Evolutionary conservation across 805 yeast species (phyloP).

Genomic region (Monosporozyma unispora): DNA sequence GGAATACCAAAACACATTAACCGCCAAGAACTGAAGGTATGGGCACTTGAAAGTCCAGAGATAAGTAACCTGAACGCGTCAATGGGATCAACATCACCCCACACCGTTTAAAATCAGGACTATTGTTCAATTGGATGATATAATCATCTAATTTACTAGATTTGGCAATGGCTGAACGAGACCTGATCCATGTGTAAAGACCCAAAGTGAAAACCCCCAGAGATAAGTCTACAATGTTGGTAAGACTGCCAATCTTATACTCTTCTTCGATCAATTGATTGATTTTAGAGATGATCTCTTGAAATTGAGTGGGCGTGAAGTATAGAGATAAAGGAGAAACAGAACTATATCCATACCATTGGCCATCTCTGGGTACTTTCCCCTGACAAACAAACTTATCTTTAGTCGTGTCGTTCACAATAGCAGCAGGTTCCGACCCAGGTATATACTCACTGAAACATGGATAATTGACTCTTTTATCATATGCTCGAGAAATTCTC

Average conservation of each 20-base stretch:
- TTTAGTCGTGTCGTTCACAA: slow-evolving; percentile 17
- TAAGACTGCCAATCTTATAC: slow-evolving; percentile 32
- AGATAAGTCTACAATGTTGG: slow-evolving; percentile 33
- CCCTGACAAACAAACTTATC: slow-evolving; percentile 33
- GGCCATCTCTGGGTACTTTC: slow-evolving; percentile 30
- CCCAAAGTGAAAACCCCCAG: slow-evolving; percentile 36
- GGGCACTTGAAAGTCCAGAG: slow-evolving; percentile 25
- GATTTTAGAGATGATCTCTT: slow-evolving; percentile 34
- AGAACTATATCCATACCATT: slow-evolving; percentile 45
- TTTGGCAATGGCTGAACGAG: slow-evolving; percentile 1
- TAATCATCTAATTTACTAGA: slow-evolving; percentile 40
- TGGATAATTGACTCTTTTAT: slow-evolving; percentile 36
- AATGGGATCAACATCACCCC: slow-evolving; percentile 42
- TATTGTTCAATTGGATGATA: slow-evolving; percentile 28
- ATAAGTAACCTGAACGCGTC: slow-evolving; percentile 43
- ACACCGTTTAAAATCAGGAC: slow-evolving; percentile 11
- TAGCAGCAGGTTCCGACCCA: slow-evolving; percentile 57
- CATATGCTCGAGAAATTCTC: slow-evolving; percentile 49
- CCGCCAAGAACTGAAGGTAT: slow-evolving; percentile 3
- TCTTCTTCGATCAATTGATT: slow-evolving; percentile 37
- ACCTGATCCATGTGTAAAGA: slow-evolving; percentile 33
- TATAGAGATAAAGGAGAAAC: slow-evolving; percentile 40
- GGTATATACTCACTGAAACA: slow-evolving; percentile 48
- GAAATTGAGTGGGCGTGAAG: slow-evolving; percentile 33
- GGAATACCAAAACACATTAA: no score